Evolutionary conservation across 192 early-diverging fungal species (phyloP), one percentile per base, ranked within the genome.

Genomic region (Backusella tuberculispora): DNA sequence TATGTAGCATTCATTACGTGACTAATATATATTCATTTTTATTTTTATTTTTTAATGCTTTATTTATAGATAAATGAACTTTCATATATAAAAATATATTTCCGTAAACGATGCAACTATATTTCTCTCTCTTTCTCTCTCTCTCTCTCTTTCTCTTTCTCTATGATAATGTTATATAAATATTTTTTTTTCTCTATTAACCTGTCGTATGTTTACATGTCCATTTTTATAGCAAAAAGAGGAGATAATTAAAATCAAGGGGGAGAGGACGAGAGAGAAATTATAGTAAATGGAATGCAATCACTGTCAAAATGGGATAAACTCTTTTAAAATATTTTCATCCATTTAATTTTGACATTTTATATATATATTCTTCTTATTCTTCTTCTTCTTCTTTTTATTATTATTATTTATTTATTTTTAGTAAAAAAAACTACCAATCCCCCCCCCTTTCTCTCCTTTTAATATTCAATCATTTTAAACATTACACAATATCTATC

Each of bases 201-300:
- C 2, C 50, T 24, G 19, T 56, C 50, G 9, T 9, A 21, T 56
- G 50, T 56, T 56, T 56, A 56, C 50, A 24, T 56, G 50, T 21
- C 12, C 50, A 56, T 56, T 56, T 56, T 56, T 56, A 56, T 26
- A 56, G 9, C 19, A 56, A 56, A 56, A 56, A 60, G 24, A 60
- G 53, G 53, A 60, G 53, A 60, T 60, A 60, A 60, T 60, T 60
- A 60, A 60, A 60, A 60, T 60, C 53, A 60, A 60, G 53, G 53
- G 53, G 53, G 3, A 66, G 40, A n/a, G n/a, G n/a, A n/a, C n/a
- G n/a, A n/a, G 9, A 66, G 15, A 29, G 65, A 42, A 66, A 66
- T 40, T 40, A 66, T 66, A 40, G 29, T 66, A 66, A 37, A 66
- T 66, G 65, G 65, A 66, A 66, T 66, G 65, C 65, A 66, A 66